These are phyloP conservation scores for Ilyonectria sp. DNA, from an alignment of 2,329 filamentous ascomycete species.

Conservation along the genomic window DNA sequence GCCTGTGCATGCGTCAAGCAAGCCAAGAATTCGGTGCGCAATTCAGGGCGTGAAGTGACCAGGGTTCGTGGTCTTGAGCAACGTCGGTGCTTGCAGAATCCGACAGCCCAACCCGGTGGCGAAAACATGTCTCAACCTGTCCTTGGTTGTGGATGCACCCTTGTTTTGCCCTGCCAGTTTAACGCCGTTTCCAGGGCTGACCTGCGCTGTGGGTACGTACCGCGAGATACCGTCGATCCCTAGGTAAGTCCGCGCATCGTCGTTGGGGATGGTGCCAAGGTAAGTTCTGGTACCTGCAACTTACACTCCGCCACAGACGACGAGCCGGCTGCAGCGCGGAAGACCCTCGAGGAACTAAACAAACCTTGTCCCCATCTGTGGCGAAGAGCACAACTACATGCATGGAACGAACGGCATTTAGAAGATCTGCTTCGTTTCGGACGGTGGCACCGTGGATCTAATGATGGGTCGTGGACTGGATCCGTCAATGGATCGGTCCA, in stretches of 20 bases:
- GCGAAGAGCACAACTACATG: not conserved
- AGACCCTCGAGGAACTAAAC: not conserved
- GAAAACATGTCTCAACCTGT: not conserved
- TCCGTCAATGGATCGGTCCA: conserved; percentile 23
- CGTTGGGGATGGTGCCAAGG: not conserved
- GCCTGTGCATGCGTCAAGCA: not conserved
- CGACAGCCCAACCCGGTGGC: not conserved
- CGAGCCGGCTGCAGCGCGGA: not conserved
- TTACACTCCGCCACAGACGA: not conserved
- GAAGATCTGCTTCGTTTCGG: conserved; percentile 29
- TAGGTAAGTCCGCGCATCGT: not conserved
- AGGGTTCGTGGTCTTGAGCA: conserved; percentile 8
- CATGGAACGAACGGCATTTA: conserved; percentile 7
- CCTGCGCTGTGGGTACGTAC: not conserved
- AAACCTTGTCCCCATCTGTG: conserved; percentile 1
- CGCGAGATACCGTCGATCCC: not conserved
- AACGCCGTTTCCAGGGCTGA: not conserved
- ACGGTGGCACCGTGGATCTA: conserved; percentile 30
- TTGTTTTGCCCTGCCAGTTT: not conserved
- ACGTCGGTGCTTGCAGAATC: not conserved
- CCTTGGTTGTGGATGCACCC: not conserved
- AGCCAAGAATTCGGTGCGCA: not conserved
- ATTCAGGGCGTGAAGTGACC: conserved; percentile 15
- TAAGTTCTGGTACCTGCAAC: not conserved
- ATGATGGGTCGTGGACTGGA: not conserved